Evolutionary conservation across 768 basidiomycete species (phyloP), one percentile per base, ranked within the genome.

Genomic region (Suillus occidentalis): DNA sequence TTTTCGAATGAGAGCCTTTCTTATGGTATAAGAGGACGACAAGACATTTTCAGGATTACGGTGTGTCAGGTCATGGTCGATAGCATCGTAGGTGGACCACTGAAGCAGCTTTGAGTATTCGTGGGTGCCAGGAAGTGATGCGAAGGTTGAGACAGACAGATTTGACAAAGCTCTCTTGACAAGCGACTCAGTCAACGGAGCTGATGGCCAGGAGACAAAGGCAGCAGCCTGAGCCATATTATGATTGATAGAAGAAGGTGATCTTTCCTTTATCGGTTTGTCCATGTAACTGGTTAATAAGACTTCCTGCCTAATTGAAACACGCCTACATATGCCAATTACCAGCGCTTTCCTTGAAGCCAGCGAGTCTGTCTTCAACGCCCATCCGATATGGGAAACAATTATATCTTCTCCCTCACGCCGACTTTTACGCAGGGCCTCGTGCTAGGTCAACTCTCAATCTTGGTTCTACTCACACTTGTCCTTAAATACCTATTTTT

Each of bases 401-500:
- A 84, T 72, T 89, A 88, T 77, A 74, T 92, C 57, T 85, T 92
- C 69, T 88, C 89, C 42, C 81, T 93, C 50, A 87, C 91, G 70
- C 92, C 91, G 25, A 95, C 94, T 1, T 99, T 99, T 78, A 97
- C 96, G 0, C 96, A 98, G 74, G 97, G 97, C 18, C 85, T 99
- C 42, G 81, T 99, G 45, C 78, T 98, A 52, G 97, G 97, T 63
- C 97, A 99, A 76, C 82, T 94, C 25, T 96, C 95, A 31, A 89
- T 99, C 70, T 81, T 94, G 52, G 71, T 90, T 60, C 83, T 96
- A 56, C 83, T 93, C 36, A 83, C 82, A 56, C 79, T 95, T 67
- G 86, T 99, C 73, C 87, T 99, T 78, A 92, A 93, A 73, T 99
- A 97, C 79, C 88, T 99, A 63, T 97, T 99, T 73, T 89, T 99